Evolutionary conservation across 805 yeast genomes (phyloP).

Genomic region (Diddensiella transvaalensis): DNA sequence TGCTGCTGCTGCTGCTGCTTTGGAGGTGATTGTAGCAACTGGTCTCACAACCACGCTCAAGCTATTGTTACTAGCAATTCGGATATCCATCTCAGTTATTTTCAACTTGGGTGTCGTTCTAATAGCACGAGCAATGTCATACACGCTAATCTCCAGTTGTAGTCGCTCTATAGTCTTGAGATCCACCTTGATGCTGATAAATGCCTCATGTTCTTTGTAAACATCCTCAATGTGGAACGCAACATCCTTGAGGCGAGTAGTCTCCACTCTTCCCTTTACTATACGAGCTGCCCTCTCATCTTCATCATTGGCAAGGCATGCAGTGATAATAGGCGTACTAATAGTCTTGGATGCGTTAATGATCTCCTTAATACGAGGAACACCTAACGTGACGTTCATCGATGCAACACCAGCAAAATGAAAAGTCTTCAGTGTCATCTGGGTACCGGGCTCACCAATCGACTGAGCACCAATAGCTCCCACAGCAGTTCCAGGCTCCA

Average conservation of each 20-base stretch:
- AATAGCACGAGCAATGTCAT: constrained; percentile 81
- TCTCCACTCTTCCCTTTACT: constrained; percentile 95
- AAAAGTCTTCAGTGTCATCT: constrained; percentile 94
- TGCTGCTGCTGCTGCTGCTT: constrained; percentile 38
- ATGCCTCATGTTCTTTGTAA: constrained; percentile 74
- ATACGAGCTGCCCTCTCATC: constrained; percentile 99
- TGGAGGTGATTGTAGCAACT: constrained; percentile 45
- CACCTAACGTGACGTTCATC: constrained; percentile 98
- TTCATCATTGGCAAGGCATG: constrained; percentile 83
- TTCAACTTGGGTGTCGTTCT: constrained; percentile 84
- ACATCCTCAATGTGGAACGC: constrained; percentile 92
- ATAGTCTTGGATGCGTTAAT: constrained; percentile 94
- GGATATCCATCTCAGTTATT: constrained; percentile 67
- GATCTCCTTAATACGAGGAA: constrained; percentile 98
- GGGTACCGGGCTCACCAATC: constrained; percentile 99
- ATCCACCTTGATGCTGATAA: constrained; percentile 77
- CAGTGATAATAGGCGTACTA: constrained; percentile 94
- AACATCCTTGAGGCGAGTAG: constrained; percentile 81
- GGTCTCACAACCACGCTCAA: constrained; percentile 26
- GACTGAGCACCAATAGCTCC: constrained; percentile 99
- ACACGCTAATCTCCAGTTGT: constrained; percentile 83
- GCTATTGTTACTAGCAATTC: constrained; percentile 63
- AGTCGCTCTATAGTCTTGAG: constrained; percentile 78
- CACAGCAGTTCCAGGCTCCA: constrained; percentile 98
- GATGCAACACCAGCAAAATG: constrained; percentile 99